Evolutionary conservation across 352 stramenopile species (phyloP), one percentile per base, ranked within the genome.

Genomic region (Phytophthora macrochlamydospora): DNA sequence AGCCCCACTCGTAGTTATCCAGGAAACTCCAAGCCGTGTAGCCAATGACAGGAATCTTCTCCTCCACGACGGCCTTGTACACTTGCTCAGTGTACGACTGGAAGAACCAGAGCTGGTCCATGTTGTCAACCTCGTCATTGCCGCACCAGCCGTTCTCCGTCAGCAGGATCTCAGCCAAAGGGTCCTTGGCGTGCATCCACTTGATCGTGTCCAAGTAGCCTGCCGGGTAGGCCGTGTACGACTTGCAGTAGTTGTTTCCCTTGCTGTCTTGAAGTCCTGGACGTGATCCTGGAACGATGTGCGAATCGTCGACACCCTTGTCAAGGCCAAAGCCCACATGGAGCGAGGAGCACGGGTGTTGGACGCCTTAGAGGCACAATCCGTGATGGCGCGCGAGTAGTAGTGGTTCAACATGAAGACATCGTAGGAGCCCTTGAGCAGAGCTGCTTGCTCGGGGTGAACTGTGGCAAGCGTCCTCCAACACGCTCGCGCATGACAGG

Each of bases 401-500:
- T 98, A 98, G 69, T 98, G 89, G 75, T 98, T 98, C 13, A 98
- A 68, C 42, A 95, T 96, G 58, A 98, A 90, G 56, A 98, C 94
- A 51, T 98, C 95, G 62, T 80, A 81, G 30, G 84, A 96, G 12
- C 78, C 81, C 32, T 75, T 68, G 14, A 98, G 57, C 14, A 86
- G 32, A 31, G 73, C 71, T 40, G 83, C 55, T 59, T 98, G 75
- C n/a, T 87, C 67, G 12, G 61, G 14, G 94, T 96, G 70, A 98
- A 98, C 28, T 49, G 42, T 4, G 94, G 94, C 30, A 99, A 69
- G 14, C 89, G 78, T 14, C 78, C 69, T 18, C 91, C 85, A 7
- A 92, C 80, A 32, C 83, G 73, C 46, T 90, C 62, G 43, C 79
- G 83, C 94, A 99, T 98, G 31, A 89, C 78, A 13, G 68, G 42